Evolutionary conservation across 202 grass and related monocot genomes (phyloP), one percentile per base, ranked within the genome.

Genomic region (Hordeum pubiflorum): DNA sequence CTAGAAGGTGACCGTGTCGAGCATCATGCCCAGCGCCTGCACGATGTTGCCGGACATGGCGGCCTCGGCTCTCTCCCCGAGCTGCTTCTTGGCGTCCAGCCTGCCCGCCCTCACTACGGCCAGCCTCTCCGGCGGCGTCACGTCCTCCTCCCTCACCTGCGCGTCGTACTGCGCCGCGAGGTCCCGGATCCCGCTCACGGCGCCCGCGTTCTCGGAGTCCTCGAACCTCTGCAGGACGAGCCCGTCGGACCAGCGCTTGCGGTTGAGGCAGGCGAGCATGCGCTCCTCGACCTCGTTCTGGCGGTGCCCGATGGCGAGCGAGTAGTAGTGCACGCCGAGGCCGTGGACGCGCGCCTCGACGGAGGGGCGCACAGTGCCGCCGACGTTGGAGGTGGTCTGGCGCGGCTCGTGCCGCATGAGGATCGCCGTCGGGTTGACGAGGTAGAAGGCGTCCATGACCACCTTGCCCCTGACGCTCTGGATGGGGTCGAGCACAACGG

Each of bases 391-490:
- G 56, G 90, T 92, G 6, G 86, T 92, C 76, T 92, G 89, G 31
- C 86, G 79, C 65, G 89, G 83, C 48, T 91, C 89, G 24, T 68
- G 79, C 8, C 79, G 79, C 34, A 83, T 69, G 86, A 83, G 76
- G 83, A 91, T 88, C 57, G 83, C 59, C 38, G 79, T 27, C 37
- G 83, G 86, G 27, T 84, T 80, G 34, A 89, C 69, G 69, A 92
- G 41, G 24, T 83, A 79, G 64, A 92, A 92, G 54, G 90, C 86
- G 64, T 92, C 90, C 44, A 89, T 92, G 60, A 92, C 90, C 69
- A 92, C 90, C 75, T 89, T 92, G 8, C 90, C 90, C 33, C 31
- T 89, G 52, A 91, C 89, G 52, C 89, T 91, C 83, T 92, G 86
- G 50, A 92, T 86, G 38, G 90, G 86, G 58, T 92, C 90, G 66